Evolutionary conservation across 1,284 basidiomycete genomes (phyloP), one percentile per base, ranked within the genome.

Genomic region (Tilletiopsis washingtonensis): DNA sequence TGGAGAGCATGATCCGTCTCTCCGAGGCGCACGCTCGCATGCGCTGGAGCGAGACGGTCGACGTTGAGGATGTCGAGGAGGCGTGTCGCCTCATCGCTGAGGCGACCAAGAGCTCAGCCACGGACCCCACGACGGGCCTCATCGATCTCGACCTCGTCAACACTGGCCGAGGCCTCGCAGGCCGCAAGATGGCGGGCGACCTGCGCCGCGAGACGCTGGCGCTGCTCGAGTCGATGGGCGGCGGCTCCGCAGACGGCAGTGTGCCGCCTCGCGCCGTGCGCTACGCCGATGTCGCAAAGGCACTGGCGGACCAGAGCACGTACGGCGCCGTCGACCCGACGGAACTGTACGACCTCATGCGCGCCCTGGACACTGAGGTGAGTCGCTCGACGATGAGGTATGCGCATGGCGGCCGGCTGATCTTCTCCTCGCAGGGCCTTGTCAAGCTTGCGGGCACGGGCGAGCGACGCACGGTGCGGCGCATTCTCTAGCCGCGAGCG

Each of bases 1-100:
- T 98, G 25, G 93, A 98, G 75, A 87, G 84, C 62, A 90, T 98
- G 84, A 97, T 98, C 70, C 87, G 94, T n/a, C 81, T 99, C 24
- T 85, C 86, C 0, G 94, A 98, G 75, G 93, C 86, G 0, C 93
- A 98, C 71, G 91, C 93, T 0, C 81, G 91, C 20, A 96, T 97
- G 91, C 82, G 91, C 1, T 85, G 94, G 74, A 86, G 85, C 19
- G 79, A 83, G 25, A 80, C 81, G 44, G 93, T 98, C 44, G 86
- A 91, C 62, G 77, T 88, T 38, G 76, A 78, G 48, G 94, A 98
- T 69, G 94, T 98, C 20, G 78, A 81, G 56, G 94, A 98, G 75
- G 91, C 93, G 1, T 83, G 81, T 63, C 81, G 93, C 12, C 80
- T 98, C 57, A 97, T 98, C 83, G 83, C 88, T 47, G 88, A 94